Evolutionary conservation across 306 rosid species (phyloP), one percentile per base, ranked within the genome.

Genomic region (Prunus persica): DNA sequence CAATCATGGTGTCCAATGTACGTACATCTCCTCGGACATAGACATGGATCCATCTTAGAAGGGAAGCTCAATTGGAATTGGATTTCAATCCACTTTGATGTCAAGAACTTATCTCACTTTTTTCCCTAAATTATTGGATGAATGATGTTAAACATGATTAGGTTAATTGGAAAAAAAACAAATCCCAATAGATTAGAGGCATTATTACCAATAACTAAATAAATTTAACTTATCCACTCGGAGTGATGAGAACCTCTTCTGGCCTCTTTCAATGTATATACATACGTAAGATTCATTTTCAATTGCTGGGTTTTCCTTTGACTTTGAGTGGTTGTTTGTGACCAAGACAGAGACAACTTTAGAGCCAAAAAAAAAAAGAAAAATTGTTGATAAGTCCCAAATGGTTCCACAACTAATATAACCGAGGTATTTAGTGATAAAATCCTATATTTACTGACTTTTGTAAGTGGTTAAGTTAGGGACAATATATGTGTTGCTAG

Each of bases 361-460:
- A 34, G 8, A 34, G 41, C 8, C 2, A 1, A 5, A 34, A 34
- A 1, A 34, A 34, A 5, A 34, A 34, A 1, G 0, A 34, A 1
- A 34, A 34, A 34, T 34, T 5, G 41, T 34, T 34, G 8, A 34
- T 34, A 34, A 34, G 41, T 34, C 8, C 8, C 0, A 10, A 51
- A 15, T 51, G 11, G n/a, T 6, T 34, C 6, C 41, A 6, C 41
- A 34, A 5, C 41, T 34, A 34, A 34, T 34, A 34, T 34, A 34
- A 34, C 0, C 0, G 2, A 34, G 41, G 2, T 1, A 5, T 34
- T 34, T 34, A 5, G 41, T 5, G 2, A 34, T 34, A 34, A 34
- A 34, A 34, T 0, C 0, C 0, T 34, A 34, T 34, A 34, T 1
- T 0, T 34, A 34, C 41, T 5, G 0, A 34, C 0, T 0, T 34